Evolutionary conservation across 163 green algal genomes (phyloP), one percentile per base, ranked within the genome.

Genomic region (Smithsoniella earleae): DNA sequence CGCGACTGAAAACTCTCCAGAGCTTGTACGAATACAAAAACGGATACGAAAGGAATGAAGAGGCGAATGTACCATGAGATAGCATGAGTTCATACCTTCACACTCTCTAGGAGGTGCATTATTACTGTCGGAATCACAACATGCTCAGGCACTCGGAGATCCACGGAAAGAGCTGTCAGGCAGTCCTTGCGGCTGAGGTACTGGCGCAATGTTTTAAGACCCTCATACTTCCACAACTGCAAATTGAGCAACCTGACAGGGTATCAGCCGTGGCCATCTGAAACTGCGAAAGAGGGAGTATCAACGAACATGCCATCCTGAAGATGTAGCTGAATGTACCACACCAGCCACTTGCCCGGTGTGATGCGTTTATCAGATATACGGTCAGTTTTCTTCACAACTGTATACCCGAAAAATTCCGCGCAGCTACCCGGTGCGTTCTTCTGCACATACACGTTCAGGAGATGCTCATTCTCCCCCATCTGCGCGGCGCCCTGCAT

Each of bases 181-280:
- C 82, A 87, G 80, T 96, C 87, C 8, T 88, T 81, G 2, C 88
- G 82, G 40, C 84, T 77, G 34, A 96, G 76, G 80, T 95, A 96
- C 80, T 91, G 86, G 0, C 77, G 77, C 58, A 97, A 80, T 1
- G 91, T 97, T 22, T 87, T 85, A 74, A 74, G 77, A 18, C 91
- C 91, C 77, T 96, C 80, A 62, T 92, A 96, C 65, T 83, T 77
- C 91, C 91, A 96, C 62, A 91, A 81, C 84, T 96, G 85, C 75
- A 80, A 8, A 34, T 10, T 13, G 40, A 22, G 13, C 40, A 49
- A 49, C 40, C 13, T 49, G 10, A 22, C 40, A 10, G 10, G 40
- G 10, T 49, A 49, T 13, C 40, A 13, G 13, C 40, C 13, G 13
- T 49, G 40, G 40, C 10, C 10, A 49, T 49, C 40, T 49, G n/a